These are phyloP conservation scores for Cenococcum geophilum DNA, from an alignment of 495 filamentous ascomycete genomes.

Conservation along the genomic window DNA sequence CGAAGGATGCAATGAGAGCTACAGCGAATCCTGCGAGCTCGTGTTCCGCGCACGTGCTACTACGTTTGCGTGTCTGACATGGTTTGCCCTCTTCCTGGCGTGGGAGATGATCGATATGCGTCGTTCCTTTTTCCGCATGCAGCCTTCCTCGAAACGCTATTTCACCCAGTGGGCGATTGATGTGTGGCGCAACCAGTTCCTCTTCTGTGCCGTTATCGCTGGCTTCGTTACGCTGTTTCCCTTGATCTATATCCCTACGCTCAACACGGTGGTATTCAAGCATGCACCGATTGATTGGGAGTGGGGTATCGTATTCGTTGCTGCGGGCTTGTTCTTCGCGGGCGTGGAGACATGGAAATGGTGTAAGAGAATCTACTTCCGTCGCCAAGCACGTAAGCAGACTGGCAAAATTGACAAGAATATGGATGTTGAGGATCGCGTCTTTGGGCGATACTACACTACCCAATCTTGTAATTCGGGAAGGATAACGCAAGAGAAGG, in stretches of 20 bases:
- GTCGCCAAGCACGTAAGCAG: constrained; percentile 18
- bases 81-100: constrained; percentile 59
- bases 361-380: constrained; percentile 47
- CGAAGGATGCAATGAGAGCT: constrained; percentile 56
- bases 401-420: constrained; percentile 3
- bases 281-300: constrained; percentile 69
- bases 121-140: constrained; percentile 46
- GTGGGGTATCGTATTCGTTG: constrained; percentile 59
- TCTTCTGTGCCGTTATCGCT: constrained; percentile 66
- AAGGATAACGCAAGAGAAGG: too few relatives aligned
- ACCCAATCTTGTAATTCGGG: too few relatives aligned
- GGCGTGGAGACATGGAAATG: constrained; percentile 65
- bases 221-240: constrained; percentile 65
- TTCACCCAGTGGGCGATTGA: constrained; percentile 49
- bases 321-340: constrained; percentile 51
- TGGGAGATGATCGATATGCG: constrained; percentile 42
- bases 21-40: constrained; percentile 48
- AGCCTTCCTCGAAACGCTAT: constrained; percentile 47
- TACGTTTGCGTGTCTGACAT: constrained; percentile 70
- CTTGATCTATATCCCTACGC: constrained; percentile 62
- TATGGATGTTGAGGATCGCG: constrained; percentile 26
- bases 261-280: constrained; percentile 68
- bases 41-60: constrained; percentile 74
- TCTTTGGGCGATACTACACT: constrained; percentile 33
- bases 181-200: constrained; percentile 62